Conservation (phyloP, 73 alveolate species). For the Diophrys appendiculata region DNA sequence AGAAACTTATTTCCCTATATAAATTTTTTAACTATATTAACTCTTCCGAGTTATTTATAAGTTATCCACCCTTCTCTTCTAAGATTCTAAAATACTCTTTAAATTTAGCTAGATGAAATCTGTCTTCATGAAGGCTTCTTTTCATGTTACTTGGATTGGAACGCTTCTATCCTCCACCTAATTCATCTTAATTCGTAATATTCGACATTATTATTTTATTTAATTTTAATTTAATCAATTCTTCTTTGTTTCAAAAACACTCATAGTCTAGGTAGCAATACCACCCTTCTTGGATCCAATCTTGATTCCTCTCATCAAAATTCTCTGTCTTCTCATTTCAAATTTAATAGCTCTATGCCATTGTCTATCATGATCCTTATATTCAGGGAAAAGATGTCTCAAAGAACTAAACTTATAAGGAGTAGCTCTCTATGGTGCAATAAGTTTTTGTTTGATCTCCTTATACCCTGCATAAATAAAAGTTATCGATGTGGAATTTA, state of each 20-base stretch:
- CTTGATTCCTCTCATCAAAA: conserved; percentile 72
- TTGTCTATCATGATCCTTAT: conserved; percentile 38
- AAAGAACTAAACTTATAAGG: conserved; percentile 42
- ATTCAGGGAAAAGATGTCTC: conserved; percentile 46
- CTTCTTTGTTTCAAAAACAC: conserved; percentile 56
- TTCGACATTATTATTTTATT: too few species aligned
- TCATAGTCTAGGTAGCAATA: conserved; percentile 32
- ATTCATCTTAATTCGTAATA: too few species aligned
- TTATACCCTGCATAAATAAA: conserved; percentile 12
- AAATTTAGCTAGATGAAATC: too few species aligned
- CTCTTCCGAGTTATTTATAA: too few species aligned
- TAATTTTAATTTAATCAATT: background rate
- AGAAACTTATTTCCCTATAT: background rate
- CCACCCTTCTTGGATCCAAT: conserved; percentile 68
- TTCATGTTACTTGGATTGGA: too few species aligned
- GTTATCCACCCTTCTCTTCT: too few species aligned
- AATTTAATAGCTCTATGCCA: conserved; percentile 20
- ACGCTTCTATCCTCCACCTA: too few species aligned
- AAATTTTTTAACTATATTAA: too few species aligned
- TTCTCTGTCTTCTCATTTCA: conserved; percentile 56
- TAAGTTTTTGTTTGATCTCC: background rate
- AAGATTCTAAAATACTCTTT: too few species aligned
- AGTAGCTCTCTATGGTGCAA: conserved; percentile 16
- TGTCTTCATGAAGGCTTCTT: too few species aligned
- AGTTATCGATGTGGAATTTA: conserved; percentile 11